phyloP scores from a whole-genome alignment of 139 green algal genomes.

The Chlorella sp. region DNA sequence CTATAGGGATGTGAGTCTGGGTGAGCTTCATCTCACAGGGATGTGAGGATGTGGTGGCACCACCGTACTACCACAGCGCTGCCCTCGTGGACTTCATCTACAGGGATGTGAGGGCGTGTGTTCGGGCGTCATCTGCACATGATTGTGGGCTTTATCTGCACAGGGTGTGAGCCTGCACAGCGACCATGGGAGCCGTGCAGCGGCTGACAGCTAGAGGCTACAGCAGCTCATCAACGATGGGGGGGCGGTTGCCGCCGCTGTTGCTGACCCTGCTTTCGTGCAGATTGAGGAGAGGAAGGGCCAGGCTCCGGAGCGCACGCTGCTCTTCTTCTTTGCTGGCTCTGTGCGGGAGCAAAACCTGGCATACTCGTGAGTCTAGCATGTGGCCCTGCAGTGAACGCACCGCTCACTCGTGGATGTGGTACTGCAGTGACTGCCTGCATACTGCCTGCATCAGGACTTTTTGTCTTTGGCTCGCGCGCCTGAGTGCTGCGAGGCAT shows the following conservation, averaged over 20 bases:
- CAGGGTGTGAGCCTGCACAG: not conserved
- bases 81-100: not conserved
- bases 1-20: not conserved
- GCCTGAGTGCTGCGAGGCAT: too few relatives aligned
- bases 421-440: too few relatives aligned
- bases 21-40: not conserved
- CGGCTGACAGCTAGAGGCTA: not conserved
- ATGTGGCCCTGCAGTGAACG: too few relatives aligned
- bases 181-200: not conserved
- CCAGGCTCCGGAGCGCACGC: not conserved
- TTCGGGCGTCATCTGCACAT: not conserved
- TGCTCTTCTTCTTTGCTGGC: not conserved
- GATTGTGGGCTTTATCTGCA: not conserved
- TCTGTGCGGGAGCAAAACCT: not conserved
- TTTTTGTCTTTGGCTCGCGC: too few relatives aligned
- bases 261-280: too few relatives aligned
- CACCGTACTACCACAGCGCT: too few relatives aligned
- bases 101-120: not conserved
- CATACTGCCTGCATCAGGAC: too few relatives aligned
- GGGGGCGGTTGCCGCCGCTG: too few relatives aligned
- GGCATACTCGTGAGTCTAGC: not conserved
- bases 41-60: too few relatives aligned
- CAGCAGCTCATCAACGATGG: too few relatives aligned
- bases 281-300: too few relatives aligned
- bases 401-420: too few relatives aligned